Percentiles rank a stretch among this genome's conserved stretches.
Conservation (phyloP, 495 filamentous ascomycete species). For the Elasticomyces elasticus region DNA sequence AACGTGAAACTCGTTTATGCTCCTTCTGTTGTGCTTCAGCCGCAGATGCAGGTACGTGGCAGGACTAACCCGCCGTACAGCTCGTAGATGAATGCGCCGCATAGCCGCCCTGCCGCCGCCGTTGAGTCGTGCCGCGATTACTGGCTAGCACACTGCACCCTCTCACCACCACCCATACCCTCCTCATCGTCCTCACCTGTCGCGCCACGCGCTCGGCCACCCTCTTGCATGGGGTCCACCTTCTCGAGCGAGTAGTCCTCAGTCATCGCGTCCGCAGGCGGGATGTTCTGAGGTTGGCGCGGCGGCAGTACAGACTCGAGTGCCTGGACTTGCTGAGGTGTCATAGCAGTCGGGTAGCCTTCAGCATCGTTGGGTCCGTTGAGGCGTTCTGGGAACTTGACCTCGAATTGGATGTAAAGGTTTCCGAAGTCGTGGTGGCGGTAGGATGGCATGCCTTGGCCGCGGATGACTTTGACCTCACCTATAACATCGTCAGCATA, state of each 20-base stretch:
- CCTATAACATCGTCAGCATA: conserved; percentile 42
- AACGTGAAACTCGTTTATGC: not conserved
- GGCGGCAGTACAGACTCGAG: conserved; percentile 76
- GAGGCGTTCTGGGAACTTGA: conserved; percentile 70
- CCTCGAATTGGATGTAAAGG: conserved; percentile 92
- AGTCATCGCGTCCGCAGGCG: conserved; percentile 74
- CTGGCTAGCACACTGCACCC: conserved; percentile 96
- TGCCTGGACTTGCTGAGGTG: conserved; percentile 40
- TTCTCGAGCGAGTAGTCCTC: conserved; percentile 80
- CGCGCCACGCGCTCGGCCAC: conserved; percentile 66
- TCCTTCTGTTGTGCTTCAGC: not conserved
- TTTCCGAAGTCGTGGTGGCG: conserved; percentile 95
- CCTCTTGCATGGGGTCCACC: conserved; percentile 60
- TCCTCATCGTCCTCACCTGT: conserved; percentile 74
- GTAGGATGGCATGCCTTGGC: conserved; percentile 96
- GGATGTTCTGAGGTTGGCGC: conserved; percentile 47
- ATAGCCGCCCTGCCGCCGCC: not conserved
- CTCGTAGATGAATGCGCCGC: too few relatives aligned
- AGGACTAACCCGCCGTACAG: too few relatives aligned
- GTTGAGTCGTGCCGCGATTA: conserved; percentile 36
- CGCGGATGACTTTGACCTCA: conserved; percentile 84
- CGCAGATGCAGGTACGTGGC: not conserved
- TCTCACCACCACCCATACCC: conserved; percentile 80
- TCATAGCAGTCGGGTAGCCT: conserved; percentile 37
- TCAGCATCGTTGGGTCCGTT: conserved; percentile 39